Base-by-base conservation (phyloP, 2,329 filamentous ascomycete genomes). In the Purpureocillium takamizusanense region DNA sequence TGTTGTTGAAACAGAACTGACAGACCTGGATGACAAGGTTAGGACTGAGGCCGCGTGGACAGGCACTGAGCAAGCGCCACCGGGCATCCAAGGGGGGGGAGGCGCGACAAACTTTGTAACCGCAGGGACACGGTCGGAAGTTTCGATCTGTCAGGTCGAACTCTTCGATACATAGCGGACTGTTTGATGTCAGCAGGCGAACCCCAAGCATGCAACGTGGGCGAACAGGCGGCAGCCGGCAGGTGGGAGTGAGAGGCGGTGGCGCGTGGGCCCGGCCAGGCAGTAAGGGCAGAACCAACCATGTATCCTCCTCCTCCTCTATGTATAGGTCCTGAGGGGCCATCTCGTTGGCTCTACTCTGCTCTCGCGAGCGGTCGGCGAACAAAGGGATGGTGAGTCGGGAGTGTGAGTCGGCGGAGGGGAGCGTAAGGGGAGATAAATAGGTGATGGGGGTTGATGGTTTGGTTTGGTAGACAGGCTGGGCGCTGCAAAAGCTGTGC, bases 1-100 rank as follows among this genome's bases (percentile, higher is more conserved):
- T 94, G 61, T 97, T 98, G 66, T 98, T 95, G 70, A 90, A 98
- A 67, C 92, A 98, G 66, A 98, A 98, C 70, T 98, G 94, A 65
- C 92, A 98, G 60, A 98, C 90, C 89, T 95, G 23, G 0, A 31
- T 33, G 10, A 25, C n/a, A 35, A 23, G n/a, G 25, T 37, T 16
- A 40, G 25, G 21, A 25, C 6, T 25, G 21, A 25, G 21, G 21
- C 21, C n/a, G n/a, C n/a, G n/a, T n/a, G 21, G 10, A 10, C 21
- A 5, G 21, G 21, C 21, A 10, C 21, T 25, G 21, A 10, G 21
- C 21, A 25, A 10, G 21, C 21, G 21, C 10, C 6, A 10, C 21
- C 21, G 7, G 3, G 29, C 11, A 21, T 28, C 31, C 17, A 28
- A 10, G 8, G 18, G 1, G 31, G 29, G 17, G 18, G 1, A 27